A percentile compares a stretch with the other conserved stretches of the same genome.
Conservation (phyloP, 495 filamentous ascomycete species). For the Schizothecium vesticola region DNA sequence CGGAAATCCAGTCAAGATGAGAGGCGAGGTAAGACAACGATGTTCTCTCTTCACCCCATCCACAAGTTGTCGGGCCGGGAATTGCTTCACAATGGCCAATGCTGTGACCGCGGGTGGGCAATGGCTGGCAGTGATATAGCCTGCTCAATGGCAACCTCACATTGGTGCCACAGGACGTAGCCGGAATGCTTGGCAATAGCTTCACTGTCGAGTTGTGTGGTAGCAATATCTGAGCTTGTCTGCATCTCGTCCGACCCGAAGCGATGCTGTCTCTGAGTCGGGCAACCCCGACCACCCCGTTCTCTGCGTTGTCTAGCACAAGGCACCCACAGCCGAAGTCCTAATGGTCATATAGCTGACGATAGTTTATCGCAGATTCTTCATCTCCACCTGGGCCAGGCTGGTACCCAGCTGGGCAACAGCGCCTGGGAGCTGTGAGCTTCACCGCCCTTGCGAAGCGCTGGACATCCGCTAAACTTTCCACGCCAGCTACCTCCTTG, state of each 20-base stretch:
- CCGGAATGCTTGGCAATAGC: neutral
- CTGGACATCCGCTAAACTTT: slow-evolving; percentile 11
- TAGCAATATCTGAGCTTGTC: neutral
- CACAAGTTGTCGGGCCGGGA: neutral
- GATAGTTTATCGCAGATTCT: slow-evolving; percentile 53
- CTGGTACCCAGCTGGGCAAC: slow-evolving; percentile 88
- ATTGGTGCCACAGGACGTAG: neutral
- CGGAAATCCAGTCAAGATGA: slow-evolving; percentile 38
- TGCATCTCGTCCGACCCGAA: neutral
- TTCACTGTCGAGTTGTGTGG: neutral
- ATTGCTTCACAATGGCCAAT: slow-evolving; percentile 6
- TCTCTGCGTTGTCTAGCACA: neutral
- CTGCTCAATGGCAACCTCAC: neutral
- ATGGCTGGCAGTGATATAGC: neutral
- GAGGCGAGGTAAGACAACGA: slow-evolving; percentile 46
- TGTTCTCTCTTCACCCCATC: neutral
- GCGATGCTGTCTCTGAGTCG: neutral
- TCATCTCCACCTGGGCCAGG: slow-evolving; percentile 90
- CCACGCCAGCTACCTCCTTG: slow-evolving; percentile 69
- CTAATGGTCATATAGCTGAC: slow-evolving; percentile 10
- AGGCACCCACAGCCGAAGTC: neutral
- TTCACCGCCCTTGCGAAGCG: slow-evolving; percentile 36
- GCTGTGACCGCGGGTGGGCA: neutral
- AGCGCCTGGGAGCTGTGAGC: slow-evolving; percentile 91
- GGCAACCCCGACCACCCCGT: neutral